Conservation (phyloP, 2,329 filamentous ascomycete genomes). For the Fusarium foetens region DNA sequence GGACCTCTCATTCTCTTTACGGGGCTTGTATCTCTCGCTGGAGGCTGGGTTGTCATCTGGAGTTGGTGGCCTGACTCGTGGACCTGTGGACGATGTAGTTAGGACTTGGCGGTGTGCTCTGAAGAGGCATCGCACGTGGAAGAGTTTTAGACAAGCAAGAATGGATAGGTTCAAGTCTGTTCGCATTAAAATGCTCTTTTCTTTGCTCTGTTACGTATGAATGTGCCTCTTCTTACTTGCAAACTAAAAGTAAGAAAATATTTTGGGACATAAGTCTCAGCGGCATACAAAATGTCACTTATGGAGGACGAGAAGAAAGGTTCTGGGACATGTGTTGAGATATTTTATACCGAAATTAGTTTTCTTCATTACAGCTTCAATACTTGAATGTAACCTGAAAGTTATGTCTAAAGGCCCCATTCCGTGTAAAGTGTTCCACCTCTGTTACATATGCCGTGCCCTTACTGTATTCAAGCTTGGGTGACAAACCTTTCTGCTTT, state of each 20-base stretch:
- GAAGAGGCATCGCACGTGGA: too few species aligned
- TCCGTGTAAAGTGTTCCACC: neutral
- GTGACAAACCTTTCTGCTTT: fast-evolving
- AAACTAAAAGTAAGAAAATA: too few species aligned
- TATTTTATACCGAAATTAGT: too few species aligned
- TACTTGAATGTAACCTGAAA: neutral
- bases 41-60: neutral
- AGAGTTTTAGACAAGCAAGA: too few species aligned
- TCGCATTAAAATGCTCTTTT: too few species aligned
- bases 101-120: fast-evolving
- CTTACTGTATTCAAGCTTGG: neutral
- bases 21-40: neutral
- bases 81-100: neutral
- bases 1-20: neutral
- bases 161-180: too few species aligned
- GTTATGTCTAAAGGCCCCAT: neutral
- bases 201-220: too few species aligned
- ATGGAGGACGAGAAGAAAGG: too few species aligned
- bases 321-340: too few species aligned
- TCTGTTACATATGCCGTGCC: neutral
- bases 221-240: too few species aligned
- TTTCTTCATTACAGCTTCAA: neutral
- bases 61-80: neutral
- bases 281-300: too few species aligned
- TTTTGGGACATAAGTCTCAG: too few species aligned